Evolutionary conservation across 768 basidiomycete genomes (phyloP).

Genomic region (Xerocomellus chrysenteron): DNA sequence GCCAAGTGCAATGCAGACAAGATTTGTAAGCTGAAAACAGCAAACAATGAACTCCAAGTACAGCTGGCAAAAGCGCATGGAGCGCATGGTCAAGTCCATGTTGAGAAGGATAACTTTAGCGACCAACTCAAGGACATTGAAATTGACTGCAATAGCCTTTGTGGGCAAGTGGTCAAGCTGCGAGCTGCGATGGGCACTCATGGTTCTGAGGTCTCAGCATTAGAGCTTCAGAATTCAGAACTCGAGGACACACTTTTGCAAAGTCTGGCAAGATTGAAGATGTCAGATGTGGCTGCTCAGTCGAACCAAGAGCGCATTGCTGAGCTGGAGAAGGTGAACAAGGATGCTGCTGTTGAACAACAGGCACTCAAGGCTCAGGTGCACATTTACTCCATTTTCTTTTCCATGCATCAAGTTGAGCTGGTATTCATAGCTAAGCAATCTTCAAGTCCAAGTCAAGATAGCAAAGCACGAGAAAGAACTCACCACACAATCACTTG

Average conservation of each 20-base stretch:
- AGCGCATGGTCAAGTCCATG: conserved; percentile 73
- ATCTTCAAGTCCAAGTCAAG: conserved; percentile 56
- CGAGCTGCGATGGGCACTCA: conserved; percentile 46
- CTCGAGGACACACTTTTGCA: conserved; percentile 73
- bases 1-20: conserved; percentile 69
- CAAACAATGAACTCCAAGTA: conserved; percentile 67
- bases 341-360: conserved; percentile 55
- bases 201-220: conserved; percentile 43
- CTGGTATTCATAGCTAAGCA: conserved; percentile 49
- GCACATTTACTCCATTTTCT: conserved; percentile 15
- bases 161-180: conserved; percentile 53
- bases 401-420: not conserved
- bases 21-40: conserved; percentile 48
- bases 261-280: conserved; percentile 67
- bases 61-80: conserved; percentile 76
- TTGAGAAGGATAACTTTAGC: conserved; percentile 72
- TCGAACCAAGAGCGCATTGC: conserved; percentile 57
- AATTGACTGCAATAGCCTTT: conserved; percentile 62
- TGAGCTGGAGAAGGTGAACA: conserved; percentile 61
- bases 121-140: conserved; percentile 64
- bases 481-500: conserved; percentile 47
- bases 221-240: conserved; percentile 54
- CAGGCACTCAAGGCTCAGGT: conserved; percentile 61
- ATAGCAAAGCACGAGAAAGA: conserved; percentile 60
- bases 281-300: conserved; percentile 67